A percentile compares a stretch with the other conserved stretches of the same genome.
Evolutionary conservation across 495 filamentous ascomycete species (phyloP).

Genomic region (Tuber magnatum): DNA sequence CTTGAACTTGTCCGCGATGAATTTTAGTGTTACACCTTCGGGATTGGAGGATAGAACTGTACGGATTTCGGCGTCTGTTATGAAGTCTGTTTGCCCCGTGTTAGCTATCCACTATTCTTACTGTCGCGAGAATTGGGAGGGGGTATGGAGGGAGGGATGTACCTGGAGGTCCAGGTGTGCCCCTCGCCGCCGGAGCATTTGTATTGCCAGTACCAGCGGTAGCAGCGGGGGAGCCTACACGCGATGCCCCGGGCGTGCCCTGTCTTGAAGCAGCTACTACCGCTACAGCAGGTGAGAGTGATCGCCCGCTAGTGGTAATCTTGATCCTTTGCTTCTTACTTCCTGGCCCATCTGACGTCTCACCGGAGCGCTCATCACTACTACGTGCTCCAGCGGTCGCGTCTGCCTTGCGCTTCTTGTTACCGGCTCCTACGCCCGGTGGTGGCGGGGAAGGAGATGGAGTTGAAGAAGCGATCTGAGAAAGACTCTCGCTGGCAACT

Average conservation of each 20-base stretch:
- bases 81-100: conserved; percentile 42
- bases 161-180: conserved; percentile 47
- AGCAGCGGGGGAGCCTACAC: neutral
- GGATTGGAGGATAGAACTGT: conserved; percentile 55
- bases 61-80: conserved; percentile 64
- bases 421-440: conserved; percentile 44
- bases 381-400: conserved; percentile 66
- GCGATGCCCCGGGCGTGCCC: conserved; percentile 46
- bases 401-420: conserved; percentile 43
- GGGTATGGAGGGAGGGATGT: conserved; percentile 6
- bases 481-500: conserved; percentile 42
- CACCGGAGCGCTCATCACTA: conserved; percentile 65
- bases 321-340: conserved; percentile 62
- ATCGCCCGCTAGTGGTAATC: conserved; percentile 44
- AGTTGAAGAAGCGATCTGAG: conserved; percentile 42
- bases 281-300: conserved; percentile 43
- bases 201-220: conserved; percentile 45
- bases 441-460: conserved; percentile 43
- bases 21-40: conserved; percentile 55
- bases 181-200: conserved; percentile 40
- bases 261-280: conserved; percentile 47
- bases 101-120: neutral
- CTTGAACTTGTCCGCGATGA: conserved; percentile 34
- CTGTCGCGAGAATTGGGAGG: neutral
- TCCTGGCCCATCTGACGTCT: conserved; percentile 62